These are phyloP conservation scores for Globisporangium splendens DNA, from an alignment of 352 stramenopile species.

Conservation along the genomic window DNA sequence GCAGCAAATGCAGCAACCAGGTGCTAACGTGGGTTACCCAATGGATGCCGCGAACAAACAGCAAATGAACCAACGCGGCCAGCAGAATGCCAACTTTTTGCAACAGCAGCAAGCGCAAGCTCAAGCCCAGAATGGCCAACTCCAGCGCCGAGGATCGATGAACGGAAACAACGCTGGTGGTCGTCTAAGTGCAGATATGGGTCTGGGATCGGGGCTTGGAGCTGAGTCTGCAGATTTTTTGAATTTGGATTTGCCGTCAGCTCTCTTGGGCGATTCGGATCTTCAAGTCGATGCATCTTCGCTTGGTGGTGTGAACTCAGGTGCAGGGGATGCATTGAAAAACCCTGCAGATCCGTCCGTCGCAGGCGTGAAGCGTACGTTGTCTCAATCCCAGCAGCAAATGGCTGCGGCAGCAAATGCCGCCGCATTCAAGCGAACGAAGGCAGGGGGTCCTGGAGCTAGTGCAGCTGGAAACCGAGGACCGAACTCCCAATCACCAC, in stretches of 20 bases:
- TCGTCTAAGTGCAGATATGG: slow-evolving; percentile 57
- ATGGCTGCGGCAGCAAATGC: slow-evolving; percentile 79
- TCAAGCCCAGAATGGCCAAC: slow-evolving; percentile 39
- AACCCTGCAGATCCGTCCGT: slow-evolving; percentile 20
- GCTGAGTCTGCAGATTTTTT: slow-evolving; percentile 75
- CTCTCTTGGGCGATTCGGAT: slow-evolving; percentile 62
- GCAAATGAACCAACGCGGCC: slow-evolving; percentile 28
- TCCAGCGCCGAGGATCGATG: slow-evolving; percentile 33
- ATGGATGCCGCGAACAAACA: slow-evolving; percentile 22
- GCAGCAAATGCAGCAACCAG: slow-evolving; percentile 48
- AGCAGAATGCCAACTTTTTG: slow-evolving; percentile 20
- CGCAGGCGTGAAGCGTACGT: slow-evolving; percentile 58
- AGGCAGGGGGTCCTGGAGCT: slow-evolving; percentile 38
- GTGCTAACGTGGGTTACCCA: slow-evolving; percentile 13
- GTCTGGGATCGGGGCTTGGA: slow-evolving; percentile 33
- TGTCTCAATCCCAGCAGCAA: slow-evolving; percentile 79
- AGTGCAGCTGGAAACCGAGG: slow-evolving; percentile 21
- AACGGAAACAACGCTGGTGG: slow-evolving; percentile 21
- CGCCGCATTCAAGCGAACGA: slow-evolving; percentile 80
- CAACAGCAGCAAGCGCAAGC: slow-evolving; percentile 41
- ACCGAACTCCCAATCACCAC: slow-evolving; percentile 44
- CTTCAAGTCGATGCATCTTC: slow-evolving; percentile 43
- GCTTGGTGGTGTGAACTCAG: slow-evolving; percentile 21
- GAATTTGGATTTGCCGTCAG: slow-evolving; percentile 73
- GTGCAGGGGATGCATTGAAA: slow-evolving; percentile 27